Percentiles rank a stretch among this genome's conserved stretches.
phyloP scores from a whole-genome alignment of 2,329 filamentous ascomycete genomes.

The Penicillium sp. region DNA sequence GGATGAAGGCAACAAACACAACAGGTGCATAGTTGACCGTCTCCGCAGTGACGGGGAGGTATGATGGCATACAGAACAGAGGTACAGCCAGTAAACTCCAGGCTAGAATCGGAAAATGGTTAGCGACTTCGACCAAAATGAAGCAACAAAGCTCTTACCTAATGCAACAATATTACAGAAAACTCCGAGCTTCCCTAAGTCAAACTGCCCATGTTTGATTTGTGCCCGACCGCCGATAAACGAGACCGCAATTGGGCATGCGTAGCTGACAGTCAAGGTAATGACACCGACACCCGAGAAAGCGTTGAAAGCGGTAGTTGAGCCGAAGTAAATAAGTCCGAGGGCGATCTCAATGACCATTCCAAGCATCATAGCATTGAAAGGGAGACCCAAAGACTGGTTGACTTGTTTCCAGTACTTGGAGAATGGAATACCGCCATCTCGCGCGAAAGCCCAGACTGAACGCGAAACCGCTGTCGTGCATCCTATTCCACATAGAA shows the following conservation, averaged over 20 bases:
- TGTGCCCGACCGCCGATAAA: slow-evolving; percentile 60
- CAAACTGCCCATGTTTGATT: slow-evolving; percentile 45
- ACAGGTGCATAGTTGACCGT: slow-evolving; percentile 74
- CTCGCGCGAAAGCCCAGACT: slow-evolving; percentile 21
- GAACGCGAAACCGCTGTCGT: slow-evolving; percentile 18
- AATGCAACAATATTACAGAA: slow-evolving; percentile 66
- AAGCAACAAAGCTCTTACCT: slow-evolving; percentile 49
- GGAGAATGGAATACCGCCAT: slow-evolving; percentile 62
- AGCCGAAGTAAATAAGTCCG: slow-evolving; percentile 77
- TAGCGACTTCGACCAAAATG: neutral
- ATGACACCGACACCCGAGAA: slow-evolving; percentile 79
- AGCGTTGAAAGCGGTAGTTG: slow-evolving; percentile 73
- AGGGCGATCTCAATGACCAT: slow-evolving; percentile 70
- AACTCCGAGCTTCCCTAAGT: slow-evolving; percentile 64
- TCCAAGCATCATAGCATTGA: slow-evolving; percentile 69
- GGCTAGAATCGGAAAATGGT: slow-evolving; percentile 7
- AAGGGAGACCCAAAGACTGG: slow-evolving; percentile 65
- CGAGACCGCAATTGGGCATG: slow-evolving; percentile 67
- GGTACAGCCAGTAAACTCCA: slow-evolving; percentile 71
- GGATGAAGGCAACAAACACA: slow-evolving; percentile 68
- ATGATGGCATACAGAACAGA: slow-evolving; percentile 62
- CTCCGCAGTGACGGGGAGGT: slow-evolving; percentile 61
- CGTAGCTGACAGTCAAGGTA: slow-evolving; percentile 71
- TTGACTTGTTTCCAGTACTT: slow-evolving; percentile 67
- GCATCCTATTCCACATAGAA: slow-evolving; percentile 19